Evolutionary conservation across 2,329 filamentous ascomycete species (phyloP).

Genomic region (Pseudogymnoascus sp.): DNA sequence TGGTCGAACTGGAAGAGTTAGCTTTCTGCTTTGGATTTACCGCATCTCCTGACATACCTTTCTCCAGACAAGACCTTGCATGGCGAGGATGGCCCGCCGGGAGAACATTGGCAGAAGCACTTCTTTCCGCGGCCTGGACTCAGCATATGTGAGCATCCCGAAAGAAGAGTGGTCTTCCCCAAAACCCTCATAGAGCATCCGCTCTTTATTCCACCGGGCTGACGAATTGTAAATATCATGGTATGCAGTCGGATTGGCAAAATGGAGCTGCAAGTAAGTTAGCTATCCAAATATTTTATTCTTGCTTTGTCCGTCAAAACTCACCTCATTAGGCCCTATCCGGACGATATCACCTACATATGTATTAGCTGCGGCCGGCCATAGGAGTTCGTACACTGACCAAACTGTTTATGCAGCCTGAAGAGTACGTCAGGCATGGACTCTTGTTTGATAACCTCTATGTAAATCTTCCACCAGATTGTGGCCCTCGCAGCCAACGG

Average conservation of each 20-base stretch:
- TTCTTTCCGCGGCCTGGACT: conserved; percentile 32
- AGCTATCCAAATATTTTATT: not conserved
- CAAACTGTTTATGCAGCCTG: conserved; percentile 22
- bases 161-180: conserved; percentile 33
- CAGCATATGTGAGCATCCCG: conserved; percentile 30
- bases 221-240: conserved; percentile 33
- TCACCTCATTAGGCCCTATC: conserved; percentile 23
- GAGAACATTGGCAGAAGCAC: conserved; percentile 34
- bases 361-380: not conserved
- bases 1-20: conserved; percentile 18
- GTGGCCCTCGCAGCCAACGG: conserved; percentile 10
- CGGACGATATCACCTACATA: conserved; percentile 23
- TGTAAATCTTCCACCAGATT: conserved; percentile 9
- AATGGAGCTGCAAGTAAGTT: conserved; percentile 29
- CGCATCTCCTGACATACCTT: conserved; percentile 19
- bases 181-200: conserved; percentile 30
- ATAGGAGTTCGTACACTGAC: conserved; percentile 12
- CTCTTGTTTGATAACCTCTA: conserved; percentile 14
- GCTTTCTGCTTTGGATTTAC: not conserved
- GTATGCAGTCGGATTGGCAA: conserved; percentile 32
- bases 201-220: conserved; percentile 34
- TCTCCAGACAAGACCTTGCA: conserved; percentile 28
- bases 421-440: conserved; percentile 16
- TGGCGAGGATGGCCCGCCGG: conserved; percentile 26
- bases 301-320: not conserved